These are phyloP conservation scores for Jasminum sambac DNA, from an alignment of 257 asterid genomes.

Conservation along the genomic window DNA sequence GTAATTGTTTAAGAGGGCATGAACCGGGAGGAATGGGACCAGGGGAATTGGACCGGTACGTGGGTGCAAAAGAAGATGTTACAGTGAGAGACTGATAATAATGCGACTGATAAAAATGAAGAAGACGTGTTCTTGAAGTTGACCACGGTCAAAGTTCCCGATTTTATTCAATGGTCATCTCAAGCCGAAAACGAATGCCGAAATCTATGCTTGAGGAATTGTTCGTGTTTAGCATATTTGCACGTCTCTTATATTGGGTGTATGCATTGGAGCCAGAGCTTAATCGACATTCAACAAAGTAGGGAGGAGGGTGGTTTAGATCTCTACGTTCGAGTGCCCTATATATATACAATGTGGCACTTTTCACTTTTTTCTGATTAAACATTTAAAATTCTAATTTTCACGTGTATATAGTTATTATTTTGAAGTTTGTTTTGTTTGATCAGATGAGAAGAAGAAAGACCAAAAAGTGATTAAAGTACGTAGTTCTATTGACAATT, in stretches of 20 bases:
- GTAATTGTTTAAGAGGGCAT: constrained; percentile 33
- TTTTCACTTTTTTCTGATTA: too few relatives aligned
- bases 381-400: too few relatives aligned
- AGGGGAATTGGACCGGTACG: constrained; percentile 37
- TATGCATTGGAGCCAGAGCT: constrained; percentile 31
- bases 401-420: too few relatives aligned
- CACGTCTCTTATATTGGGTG: constrained; percentile 28
- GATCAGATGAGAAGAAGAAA: background rate
- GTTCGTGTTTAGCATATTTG: constrained; percentile 38
- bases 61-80: constrained; percentile 28
- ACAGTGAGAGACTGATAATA: constrained; percentile 11
- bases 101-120: background rate
- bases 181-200: constrained; percentile 6
- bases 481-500: background rate
- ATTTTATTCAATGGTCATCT: constrained; percentile 11
- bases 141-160: constrained; percentile 30
- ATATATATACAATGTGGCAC: too few relatives aligned
- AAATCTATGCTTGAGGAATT: constrained; percentile 32
- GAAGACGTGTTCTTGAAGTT: constrained; percentile 26
- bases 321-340: background rate
- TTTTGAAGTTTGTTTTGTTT: background rate
- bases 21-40: constrained; percentile 24
- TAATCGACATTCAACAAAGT: constrained; percentile 26
- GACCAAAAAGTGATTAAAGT: background rate
- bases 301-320: background rate